A percentile compares a stretch with the other conserved stretches of the same genome.
Conservation (phyloP, 2,329 filamentous ascomycete species). For the Atkinsonella hypoxylon region DNA sequence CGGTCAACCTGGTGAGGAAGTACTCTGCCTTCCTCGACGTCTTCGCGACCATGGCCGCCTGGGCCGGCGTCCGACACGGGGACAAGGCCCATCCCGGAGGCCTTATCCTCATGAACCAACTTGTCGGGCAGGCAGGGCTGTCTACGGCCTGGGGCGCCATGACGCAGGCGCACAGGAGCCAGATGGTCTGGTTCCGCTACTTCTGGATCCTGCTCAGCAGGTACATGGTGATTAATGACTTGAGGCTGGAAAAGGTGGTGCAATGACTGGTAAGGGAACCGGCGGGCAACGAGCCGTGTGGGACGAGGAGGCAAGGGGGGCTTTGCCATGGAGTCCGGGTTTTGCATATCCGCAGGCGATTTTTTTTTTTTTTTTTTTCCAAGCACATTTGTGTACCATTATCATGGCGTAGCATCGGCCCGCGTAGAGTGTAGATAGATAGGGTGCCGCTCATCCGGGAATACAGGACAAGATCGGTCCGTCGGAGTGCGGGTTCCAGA, state of each 20-base stretch:
- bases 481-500: too few species aligned
- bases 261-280: constrained; percentile 6
- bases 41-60: constrained; percentile 53
- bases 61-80: constrained; percentile 29
- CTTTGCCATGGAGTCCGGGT: too few species aligned
- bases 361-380: too few species aligned
- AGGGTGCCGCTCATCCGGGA: too few species aligned
- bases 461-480: too few species aligned
- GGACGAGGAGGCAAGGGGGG: not conserved
- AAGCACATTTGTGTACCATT: too few species aligned
- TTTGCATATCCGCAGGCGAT: too few species aligned
- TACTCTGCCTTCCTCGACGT: constrained; percentile 69
- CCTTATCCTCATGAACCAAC: constrained; percentile 60
- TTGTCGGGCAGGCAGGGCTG: constrained; percentile 44
- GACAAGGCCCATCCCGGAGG: constrained; percentile 34
- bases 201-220: constrained; percentile 84
- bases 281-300: too few species aligned
- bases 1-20: constrained; percentile 64
- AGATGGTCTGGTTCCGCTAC: constrained; percentile 98
- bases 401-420: too few species aligned
- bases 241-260: constrained; percentile 42
- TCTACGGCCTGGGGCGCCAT: constrained; percentile 67
- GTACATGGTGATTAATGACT: constrained; percentile 93
- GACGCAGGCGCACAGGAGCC: constrained; percentile 80
- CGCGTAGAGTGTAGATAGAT: too few species aligned